Evolutionary conservation across 2,329 filamentous ascomycete species (phyloP).

Genomic region (Leptographium lundbergii): DNA sequence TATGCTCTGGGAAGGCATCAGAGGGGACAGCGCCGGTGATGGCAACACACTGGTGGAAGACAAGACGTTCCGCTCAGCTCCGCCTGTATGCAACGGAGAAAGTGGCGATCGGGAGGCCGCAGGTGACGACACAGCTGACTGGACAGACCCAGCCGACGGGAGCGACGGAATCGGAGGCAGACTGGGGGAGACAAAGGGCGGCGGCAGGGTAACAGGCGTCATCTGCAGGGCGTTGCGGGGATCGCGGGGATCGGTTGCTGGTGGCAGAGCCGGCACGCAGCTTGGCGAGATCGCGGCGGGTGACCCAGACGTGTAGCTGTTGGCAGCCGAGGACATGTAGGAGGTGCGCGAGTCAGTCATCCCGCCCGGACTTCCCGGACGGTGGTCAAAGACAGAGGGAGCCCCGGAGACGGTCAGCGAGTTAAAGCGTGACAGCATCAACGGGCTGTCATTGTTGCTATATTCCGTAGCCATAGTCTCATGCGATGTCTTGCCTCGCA

Average conservation of each 20-base stretch:
- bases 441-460: conserved; percentile 4
- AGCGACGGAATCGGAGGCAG: neutral
- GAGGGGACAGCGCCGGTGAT: neutral
- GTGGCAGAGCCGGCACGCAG: neutral
- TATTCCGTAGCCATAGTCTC: conserved; percentile 9
- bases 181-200: neutral
- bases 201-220: neutral
- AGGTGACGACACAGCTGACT: neutral
- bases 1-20: conserved; percentile 5
- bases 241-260: neutral
- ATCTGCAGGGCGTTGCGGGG: neutral
- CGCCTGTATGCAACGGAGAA: neutral
- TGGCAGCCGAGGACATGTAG: conserved; percentile 7
- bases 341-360: conserved; percentile 8
- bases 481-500: conserved; percentile 5
- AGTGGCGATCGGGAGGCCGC: neutral
- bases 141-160: neutral
- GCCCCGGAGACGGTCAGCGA: conserved; percentile 10
- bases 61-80: neutral
- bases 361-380: conserved; percentile 4
- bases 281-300: conserved; percentile 3
- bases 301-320: conserved; percentile 8
- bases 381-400: conserved; percentile 2
- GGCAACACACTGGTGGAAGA: neutral
- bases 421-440: conserved; percentile 10